These are phyloP conservation scores for Lasiodiplodia sp. DNA, from an alignment of 2,329 filamentous ascomycete genomes.

Conservation along the genomic window DNA sequence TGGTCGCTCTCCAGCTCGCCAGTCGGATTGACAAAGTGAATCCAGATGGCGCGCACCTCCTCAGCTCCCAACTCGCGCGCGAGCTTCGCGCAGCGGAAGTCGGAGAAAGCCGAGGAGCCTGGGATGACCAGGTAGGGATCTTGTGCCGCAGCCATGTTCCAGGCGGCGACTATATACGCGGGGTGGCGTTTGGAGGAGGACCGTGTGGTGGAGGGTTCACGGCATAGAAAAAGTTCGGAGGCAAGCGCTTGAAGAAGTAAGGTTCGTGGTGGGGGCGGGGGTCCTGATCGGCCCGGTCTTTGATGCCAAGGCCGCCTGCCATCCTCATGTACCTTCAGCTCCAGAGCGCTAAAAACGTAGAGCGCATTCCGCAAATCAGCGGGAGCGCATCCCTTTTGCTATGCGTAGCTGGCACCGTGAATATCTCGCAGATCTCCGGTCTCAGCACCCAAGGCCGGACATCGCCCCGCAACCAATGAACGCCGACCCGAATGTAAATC, in stretches of 20 bases:
- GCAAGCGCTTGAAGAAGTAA: constrained; percentile 27
- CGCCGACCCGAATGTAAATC: constrained; percentile 19
- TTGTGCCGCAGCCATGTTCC: constrained; percentile 34
- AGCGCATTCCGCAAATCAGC: neutral
- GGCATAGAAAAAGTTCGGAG: constrained; percentile 31
- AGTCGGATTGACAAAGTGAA: constrained; percentile 58
- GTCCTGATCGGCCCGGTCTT: constrained; percentile 24
- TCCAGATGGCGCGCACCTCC: constrained; percentile 58
- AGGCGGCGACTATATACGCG: constrained; percentile 27
- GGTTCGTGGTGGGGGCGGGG: constrained; percentile 30
- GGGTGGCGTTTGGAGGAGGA: constrained; percentile 22
- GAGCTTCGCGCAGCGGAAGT: constrained; percentile 57
- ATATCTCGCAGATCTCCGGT: constrained; percentile 1
- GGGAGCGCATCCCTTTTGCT: neutral
- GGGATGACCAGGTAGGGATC: constrained; percentile 55
- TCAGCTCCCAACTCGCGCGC: constrained; percentile 55
- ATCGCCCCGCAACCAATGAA: constrained; percentile 3
- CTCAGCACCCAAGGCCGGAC: neutral
- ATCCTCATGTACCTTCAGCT: neutral
- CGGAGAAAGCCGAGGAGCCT: constrained; percentile 63
- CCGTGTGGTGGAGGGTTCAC: constrained; percentile 26
- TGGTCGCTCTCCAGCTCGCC: constrained; percentile 52
- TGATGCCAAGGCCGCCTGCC: constrained; percentile 16
- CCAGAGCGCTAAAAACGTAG: constrained; percentile 1
- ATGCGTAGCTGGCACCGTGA: neutral